Evolutionary conservation across 148 eudicot genomes (phyloP).

Genomic region (Vaccinium macrocarpon): DNA sequence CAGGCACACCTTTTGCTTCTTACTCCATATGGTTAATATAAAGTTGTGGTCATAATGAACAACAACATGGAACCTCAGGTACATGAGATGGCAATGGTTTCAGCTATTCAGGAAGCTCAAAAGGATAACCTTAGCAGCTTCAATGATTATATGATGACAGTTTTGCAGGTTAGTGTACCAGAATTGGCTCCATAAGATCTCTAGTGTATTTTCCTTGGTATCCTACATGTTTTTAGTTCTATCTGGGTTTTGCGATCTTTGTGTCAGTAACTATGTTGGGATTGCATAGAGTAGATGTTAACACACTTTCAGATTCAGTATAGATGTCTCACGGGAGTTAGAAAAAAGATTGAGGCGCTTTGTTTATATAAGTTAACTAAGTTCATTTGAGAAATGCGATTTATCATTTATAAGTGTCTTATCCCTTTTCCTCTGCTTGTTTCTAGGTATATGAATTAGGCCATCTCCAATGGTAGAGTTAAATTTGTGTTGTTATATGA

Average conservation of each 20-base stretch:
- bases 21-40: background rate
- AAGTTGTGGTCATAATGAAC: slow-evolving; percentile 6
- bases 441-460: background rate
- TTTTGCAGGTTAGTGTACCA: slow-evolving; percentile 71
- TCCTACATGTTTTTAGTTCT: background rate
- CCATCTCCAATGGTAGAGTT: too few relatives aligned
- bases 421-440: background rate
- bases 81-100: slow-evolving; percentile 96
- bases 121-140: slow-evolving; percentile 90
- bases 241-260: background rate
- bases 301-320: background rate
- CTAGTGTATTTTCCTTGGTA: background rate
- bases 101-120: slow-evolving; percentile 96
- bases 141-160: slow-evolving; percentile 87
- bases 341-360: background rate
- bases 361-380: slow-evolving; percentile 7
- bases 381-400: background rate
- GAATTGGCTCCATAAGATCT: background rate
- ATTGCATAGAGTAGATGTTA: background rate
- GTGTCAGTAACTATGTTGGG: background rate
- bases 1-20: background rate
- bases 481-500: too few relatives aligned
- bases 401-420: background rate
- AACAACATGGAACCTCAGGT: slow-evolving; percentile 43
- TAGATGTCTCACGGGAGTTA: background rate